A percentile compares a stretch with the other conserved stretches of the same genome.
phyloP scores from a whole-genome alignment of 2,329 filamentous ascomycete genomes.

The Hymenoscyphus salicellus region DNA sequence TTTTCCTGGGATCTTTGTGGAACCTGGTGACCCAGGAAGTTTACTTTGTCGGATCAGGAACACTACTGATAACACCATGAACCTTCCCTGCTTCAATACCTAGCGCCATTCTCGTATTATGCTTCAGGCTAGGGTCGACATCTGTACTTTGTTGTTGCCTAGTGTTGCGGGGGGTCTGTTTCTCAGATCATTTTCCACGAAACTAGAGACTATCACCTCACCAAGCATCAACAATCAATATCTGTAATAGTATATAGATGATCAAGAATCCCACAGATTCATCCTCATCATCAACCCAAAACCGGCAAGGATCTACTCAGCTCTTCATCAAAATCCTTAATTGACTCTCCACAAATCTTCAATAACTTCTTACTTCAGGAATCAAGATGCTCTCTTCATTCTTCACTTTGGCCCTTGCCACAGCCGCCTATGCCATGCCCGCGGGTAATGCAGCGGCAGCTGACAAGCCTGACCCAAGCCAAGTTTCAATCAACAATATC shows the following conservation, averaged over 20 bases:
- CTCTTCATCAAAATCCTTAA: not conserved
- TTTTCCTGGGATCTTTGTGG: slow-evolving; percentile 11
- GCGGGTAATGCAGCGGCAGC: slow-evolving; percentile 4
- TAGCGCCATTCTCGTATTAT: slow-evolving; percentile 16
- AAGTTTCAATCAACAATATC: slow-evolving; percentile 23
- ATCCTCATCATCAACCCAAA: slow-evolving; percentile 7
- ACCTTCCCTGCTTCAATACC: not conserved
- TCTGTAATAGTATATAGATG: slow-evolving; percentile 20
- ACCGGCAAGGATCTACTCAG: not conserved
- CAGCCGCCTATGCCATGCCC: slow-evolving; percentile 18
- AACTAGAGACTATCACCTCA: slow-evolving; percentile 11
- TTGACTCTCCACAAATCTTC: not conserved
- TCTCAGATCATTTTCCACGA: slow-evolving; percentile 12
- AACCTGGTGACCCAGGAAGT: slow-evolving; percentile 18
- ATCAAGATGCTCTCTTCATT: slow-evolving; percentile 20
- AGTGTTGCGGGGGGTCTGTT: slow-evolving; percentile 14
- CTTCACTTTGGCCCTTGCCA: slow-evolving; percentile 17
- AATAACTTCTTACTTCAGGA: not conserved
- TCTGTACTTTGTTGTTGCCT: slow-evolving; percentile 16
- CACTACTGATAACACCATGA: slow-evolving; percentile 11
- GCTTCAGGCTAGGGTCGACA: slow-evolving; percentile 19
- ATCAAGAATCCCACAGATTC: slow-evolving; percentile 10
- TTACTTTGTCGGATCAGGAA: slow-evolving; percentile 13
- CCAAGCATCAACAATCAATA: slow-evolving; percentile 7
- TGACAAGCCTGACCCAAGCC: slow-evolving; percentile 13